Conservation (phyloP, 768 basidiomycete genomes). For the Clitopilus passeckerianus region DNA sequence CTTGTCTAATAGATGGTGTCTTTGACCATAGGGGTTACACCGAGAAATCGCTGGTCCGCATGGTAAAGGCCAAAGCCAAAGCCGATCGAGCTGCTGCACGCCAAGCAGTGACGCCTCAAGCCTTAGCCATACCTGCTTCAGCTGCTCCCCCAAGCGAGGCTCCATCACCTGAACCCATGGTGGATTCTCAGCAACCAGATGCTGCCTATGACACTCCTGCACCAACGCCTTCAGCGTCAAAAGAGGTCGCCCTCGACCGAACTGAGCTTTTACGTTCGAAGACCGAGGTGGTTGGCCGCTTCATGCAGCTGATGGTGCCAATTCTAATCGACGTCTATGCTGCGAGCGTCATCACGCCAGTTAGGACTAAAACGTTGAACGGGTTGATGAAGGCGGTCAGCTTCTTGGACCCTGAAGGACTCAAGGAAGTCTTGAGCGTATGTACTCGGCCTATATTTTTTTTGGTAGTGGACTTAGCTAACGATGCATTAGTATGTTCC, state of each 20-base stretch:
- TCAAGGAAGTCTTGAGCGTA: constrained; percentile 77
- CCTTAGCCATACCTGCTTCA: not conserved
- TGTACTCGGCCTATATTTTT: constrained; percentile 17
- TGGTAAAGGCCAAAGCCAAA: constrained; percentile 81
- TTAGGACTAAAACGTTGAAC: constrained; percentile 85
- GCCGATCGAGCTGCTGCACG: constrained; percentile 73
- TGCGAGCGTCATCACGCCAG: constrained; percentile 87
- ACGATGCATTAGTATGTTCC: constrained; percentile 70
- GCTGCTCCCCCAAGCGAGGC: constrained; percentile 15
- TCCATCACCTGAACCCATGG: constrained; percentile 17
- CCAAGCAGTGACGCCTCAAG: constrained; percentile 29
- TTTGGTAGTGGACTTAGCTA: not conserved
- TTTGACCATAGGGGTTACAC: constrained; percentile 91
- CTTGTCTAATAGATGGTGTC: constrained; percentile 69
- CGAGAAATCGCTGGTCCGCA: constrained; percentile 73
- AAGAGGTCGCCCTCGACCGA: constrained; percentile 44
- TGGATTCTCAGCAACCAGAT: constrained; percentile 36
- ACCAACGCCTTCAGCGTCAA: constrained; percentile 19
- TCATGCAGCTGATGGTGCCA: constrained; percentile 86
- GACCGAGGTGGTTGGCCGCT: constrained; percentile 72
- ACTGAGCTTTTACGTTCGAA: constrained; percentile 73
- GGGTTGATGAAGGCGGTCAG: constrained; percentile 89
- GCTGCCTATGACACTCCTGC: constrained; percentile 27
- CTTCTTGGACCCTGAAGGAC: constrained; percentile 73
- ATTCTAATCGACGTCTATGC: constrained; percentile 98